phyloP scores from a whole-genome alignment of 768 basidiomycete genomes.

The Kondoa subrosea region DNA sequence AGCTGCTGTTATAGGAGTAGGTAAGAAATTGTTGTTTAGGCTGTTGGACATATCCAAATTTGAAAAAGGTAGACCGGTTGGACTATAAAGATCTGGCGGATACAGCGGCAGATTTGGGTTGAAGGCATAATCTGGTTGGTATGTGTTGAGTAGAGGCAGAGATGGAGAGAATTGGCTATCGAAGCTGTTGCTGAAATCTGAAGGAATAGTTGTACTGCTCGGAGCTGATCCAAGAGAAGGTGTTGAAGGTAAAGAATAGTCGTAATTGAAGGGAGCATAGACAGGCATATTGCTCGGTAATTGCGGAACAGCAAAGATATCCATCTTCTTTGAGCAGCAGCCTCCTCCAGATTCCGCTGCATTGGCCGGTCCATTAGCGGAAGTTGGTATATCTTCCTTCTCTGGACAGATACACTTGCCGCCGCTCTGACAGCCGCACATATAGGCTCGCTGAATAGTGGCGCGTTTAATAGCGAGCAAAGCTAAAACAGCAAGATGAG shows the following conservation, averaged over 20 bases:
- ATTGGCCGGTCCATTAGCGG: neutral
- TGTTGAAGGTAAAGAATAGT: neutral
- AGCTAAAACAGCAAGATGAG: neutral
- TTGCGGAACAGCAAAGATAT: neutral
- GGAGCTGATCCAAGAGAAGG: neutral
- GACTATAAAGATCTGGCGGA: neutral
- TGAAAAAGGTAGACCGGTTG: neutral
- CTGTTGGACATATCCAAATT: neutral
- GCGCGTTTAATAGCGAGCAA: slow-evolving; percentile 2
- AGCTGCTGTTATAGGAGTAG: neutral
- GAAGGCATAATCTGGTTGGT: neutral
- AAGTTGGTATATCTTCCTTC: neutral
- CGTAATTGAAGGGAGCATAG: neutral
- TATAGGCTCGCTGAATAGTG: slow-evolving; percentile 1
- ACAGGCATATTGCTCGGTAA: neutral
- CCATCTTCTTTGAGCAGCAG: neutral
- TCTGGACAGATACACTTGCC: slow-evolving; percentile 3
- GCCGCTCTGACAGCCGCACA: slow-evolving; percentile 2
- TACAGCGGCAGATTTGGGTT: neutral
- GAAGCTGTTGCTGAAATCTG: neutral
- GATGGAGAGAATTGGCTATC: neutral
- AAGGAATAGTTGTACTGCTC: neutral
- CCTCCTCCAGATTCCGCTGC: no score
- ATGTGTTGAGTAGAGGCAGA: neutral
- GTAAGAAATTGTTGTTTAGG: neutral